Conservation (phyloP, 176 grass and related monocot species). For the Phoenix roebelenii region DNA sequence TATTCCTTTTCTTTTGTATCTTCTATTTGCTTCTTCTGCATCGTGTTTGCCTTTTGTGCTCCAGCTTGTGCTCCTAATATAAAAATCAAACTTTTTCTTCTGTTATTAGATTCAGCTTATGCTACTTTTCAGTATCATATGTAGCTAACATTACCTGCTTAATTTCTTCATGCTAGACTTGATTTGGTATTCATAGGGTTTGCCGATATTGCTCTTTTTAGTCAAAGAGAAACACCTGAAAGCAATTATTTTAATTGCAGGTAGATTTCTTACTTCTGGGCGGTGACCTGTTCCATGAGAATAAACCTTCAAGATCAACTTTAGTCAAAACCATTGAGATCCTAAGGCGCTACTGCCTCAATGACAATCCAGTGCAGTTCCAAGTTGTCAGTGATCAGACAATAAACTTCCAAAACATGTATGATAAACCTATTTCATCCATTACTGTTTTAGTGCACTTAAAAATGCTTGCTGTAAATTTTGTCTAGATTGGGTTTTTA, state of each 20-base stretch:
- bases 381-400: constrained; percentile 66
- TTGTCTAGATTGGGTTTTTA: too few relatives aligned
- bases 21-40: neutral
- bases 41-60: neutral
- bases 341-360: constrained; percentile 42
- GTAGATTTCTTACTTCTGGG: constrained; percentile 76
- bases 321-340: constrained; percentile 72
- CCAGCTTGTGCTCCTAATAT: too few relatives aligned
- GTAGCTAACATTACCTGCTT: too few relatives aligned
- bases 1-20: too few relatives aligned
- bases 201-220: too few relatives aligned
- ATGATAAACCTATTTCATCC: constrained; percentile 4
- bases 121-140: too few relatives aligned
- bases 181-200: too few relatives aligned
- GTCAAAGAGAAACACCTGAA: too few relatives aligned
- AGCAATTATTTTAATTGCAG: constrained; percentile 18
- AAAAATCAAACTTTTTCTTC: neutral
- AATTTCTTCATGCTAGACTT: too few relatives aligned
- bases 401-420: constrained; percentile 54
- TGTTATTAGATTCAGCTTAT: neutral
- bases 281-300: constrained; percentile 80
- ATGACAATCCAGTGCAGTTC: constrained; percentile 48
- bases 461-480: too few relatives aligned
- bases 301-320: constrained; percentile 69
- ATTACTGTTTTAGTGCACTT: neutral